Evolutionary conservation across 148 eudicot genomes (phyloP).

Genomic region (Dysphania ambrosioides): DNA sequence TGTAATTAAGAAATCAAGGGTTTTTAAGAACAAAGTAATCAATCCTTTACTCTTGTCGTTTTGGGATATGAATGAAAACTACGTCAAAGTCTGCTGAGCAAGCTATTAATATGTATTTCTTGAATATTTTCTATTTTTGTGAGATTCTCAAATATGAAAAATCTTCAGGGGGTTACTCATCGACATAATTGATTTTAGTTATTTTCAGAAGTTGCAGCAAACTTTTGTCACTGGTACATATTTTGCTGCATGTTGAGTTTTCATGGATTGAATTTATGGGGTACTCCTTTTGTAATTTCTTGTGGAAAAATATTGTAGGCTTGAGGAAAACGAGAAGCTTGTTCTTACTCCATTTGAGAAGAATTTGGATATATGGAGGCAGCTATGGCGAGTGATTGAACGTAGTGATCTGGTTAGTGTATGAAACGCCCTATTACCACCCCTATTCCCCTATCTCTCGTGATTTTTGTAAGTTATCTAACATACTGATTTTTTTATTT

Average conservation of each 20-base stretch:
- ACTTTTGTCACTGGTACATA: neutral
- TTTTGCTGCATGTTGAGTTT: neutral
- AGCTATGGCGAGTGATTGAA: slow-evolving; percentile 98
- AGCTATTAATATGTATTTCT: neutral
- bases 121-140: neutral
- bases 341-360: slow-evolving; percentile 99
- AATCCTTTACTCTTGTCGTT: neutral
- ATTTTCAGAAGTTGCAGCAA: neutral
- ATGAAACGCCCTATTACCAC: too few relatives aligned
- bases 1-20: neutral
- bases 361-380: slow-evolving; percentile 98
- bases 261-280: neutral
- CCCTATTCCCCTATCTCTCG: too few relatives aligned
- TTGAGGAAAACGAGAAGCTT: slow-evolving; percentile 90
- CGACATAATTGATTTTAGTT: neutral
- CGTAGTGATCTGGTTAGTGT: slow-evolving; percentile 90
- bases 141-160: slow-evolving; percentile 1
- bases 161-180: neutral
- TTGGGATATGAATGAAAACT: neutral
- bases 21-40: neutral
- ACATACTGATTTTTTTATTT: slow-evolving; percentile 11
- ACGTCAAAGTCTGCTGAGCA: neutral
- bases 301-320: slow-evolving; percentile 40
- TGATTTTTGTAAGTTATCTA: neutral
- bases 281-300: neutral